Conservation (phyloP, 345 rosid species). For the Raphanus sativus region DNA sequence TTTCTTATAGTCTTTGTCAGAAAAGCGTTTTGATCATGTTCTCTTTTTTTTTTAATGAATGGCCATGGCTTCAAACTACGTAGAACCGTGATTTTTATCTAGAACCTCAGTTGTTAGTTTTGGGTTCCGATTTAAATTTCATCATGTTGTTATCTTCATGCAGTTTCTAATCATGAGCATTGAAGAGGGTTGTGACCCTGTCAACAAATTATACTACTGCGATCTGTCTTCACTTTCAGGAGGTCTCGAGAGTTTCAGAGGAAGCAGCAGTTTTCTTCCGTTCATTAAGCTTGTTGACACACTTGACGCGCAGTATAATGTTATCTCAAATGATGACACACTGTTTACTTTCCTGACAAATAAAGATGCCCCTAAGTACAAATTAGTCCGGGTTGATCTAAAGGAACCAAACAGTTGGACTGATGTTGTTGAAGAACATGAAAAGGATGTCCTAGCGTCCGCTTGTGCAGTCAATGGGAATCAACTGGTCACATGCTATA, state of each 20-base stretch:
- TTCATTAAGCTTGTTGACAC: conserved; percentile 74
- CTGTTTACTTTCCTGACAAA: conserved; percentile 76
- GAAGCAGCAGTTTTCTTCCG: conserved; percentile 55
- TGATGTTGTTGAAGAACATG: conserved; percentile 71
- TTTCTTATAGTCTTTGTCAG: not conserved
- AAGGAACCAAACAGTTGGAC: conserved; percentile 72
- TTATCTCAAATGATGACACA: conserved; percentile 71
- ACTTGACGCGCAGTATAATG: conserved; percentile 63
- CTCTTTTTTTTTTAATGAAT: no score
- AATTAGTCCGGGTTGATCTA: conserved; percentile 77
- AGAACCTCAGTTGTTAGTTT: not conserved
- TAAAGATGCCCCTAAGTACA: conserved; percentile 84
- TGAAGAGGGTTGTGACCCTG: conserved; percentile 69
- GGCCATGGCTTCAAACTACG: no score
- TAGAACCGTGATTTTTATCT: not conserved
- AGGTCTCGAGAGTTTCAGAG: conserved; percentile 71
- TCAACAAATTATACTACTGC: conserved; percentile 82
- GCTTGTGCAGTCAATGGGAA: conserved; percentile 66
- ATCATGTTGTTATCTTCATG: conserved; percentile 27
- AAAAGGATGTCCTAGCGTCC: conserved; percentile 77
- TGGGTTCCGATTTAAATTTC: not conserved
- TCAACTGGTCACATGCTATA: conserved; percentile 73
- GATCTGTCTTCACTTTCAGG: conserved; percentile 61
- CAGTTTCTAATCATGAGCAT: conserved; percentile 72
- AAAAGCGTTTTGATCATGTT: not conserved